Base-by-base conservation (phyloP, 371 early-diverging fungal genomes). In the Quaeritorhiza haematococci region DNA sequence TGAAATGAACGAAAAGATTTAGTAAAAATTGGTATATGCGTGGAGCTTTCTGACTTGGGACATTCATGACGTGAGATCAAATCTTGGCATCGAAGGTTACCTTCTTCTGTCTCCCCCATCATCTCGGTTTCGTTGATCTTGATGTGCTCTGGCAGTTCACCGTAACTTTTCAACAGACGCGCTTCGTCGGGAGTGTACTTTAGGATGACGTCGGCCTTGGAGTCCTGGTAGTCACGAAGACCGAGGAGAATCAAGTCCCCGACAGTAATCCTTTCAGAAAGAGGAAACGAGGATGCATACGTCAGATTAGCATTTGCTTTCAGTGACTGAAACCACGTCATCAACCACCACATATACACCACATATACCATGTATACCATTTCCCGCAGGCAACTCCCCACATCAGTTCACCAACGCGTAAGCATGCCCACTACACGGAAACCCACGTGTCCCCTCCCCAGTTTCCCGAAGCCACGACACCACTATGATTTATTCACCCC, bases 121-220 rank as follows among this genome's bases (percentile, higher is more conserved):
- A 65, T 63, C 49, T 72, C 76, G 46, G 60, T 69, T 65, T 79
- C 74, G 56, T 76, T 75, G 60, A 76, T 68, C 66, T 72, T 82
- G 60, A 82, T 73, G 68, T 79, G 88, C 62, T 98, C 98, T n/a
- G 98, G 96, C 64, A 99, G 81, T 78, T 98, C 94, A 55, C 96
- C 96, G 61, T 92, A 90, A 38, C 91, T 80, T 75, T 93, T 95
- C 62, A 99, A 78, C 69, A 87, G 82, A 65, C 95, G 84, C n/a
- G 98, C 97, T 83, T 99, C 99, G 58, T 96, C 95, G 53, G 95
- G 88, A 55, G 85, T 92, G 75, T 98, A 99, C 79, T 97, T 98
- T 62, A 90, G 83, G 68, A 98, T 91, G 51, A 99, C 92, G 79
- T 99, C 98, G 53, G 95, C 94, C 77, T 94, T 95, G 53, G 88